Evolutionary conservation across 805 yeast species (phyloP).

Genomic region (Lachancea lanzarotensis): DNA sequence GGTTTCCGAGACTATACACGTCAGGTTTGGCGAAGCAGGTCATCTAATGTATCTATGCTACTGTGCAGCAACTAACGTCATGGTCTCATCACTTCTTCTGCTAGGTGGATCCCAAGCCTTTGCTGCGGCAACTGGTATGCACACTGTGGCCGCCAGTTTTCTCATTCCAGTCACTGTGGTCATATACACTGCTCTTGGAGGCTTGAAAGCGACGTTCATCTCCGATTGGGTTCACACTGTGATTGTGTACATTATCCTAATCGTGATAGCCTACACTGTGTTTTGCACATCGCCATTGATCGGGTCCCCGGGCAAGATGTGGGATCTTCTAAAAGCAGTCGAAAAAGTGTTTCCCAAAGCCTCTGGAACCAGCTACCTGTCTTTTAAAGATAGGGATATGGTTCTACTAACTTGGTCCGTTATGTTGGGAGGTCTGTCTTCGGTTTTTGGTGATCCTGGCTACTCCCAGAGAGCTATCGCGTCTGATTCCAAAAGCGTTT

Average conservation of each 20-base stretch:
- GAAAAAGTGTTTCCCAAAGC: constrained; percentile 29
- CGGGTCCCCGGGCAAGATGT: constrained; percentile 41
- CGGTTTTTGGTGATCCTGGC: constrained; percentile 35
- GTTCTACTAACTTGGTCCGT: constrained; percentile 29
- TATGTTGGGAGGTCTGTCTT: constrained; percentile 29
- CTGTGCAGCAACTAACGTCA: constrained; percentile 34
- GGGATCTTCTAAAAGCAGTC: constrained; percentile 36
- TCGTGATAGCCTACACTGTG: constrained; percentile 31
- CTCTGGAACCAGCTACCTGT: constrained; percentile 30
- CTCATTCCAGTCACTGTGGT: constrained; percentile 42
- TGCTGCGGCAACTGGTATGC: constrained; percentile 38
- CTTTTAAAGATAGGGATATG: constrained; percentile 30
- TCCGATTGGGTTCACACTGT: constrained; percentile 48
- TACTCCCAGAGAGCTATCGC: constrained; percentile 41
- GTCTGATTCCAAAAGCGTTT: constrained; percentile 31
- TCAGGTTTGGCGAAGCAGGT: constrained; percentile 34
- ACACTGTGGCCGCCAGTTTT: constrained; percentile 40
- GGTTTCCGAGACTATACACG: constrained; percentile 33
- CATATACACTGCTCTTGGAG: constrained; percentile 45
- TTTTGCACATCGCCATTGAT: constrained; percentile 35
- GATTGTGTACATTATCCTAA: constrained; percentile 36
- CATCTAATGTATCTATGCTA: constrained; percentile 35
- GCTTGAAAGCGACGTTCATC: constrained; percentile 45
- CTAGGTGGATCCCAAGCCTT: constrained; percentile 42
- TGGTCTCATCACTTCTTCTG: constrained; percentile 35